Evolutionary conservation across 345 rosid genomes (phyloP), one percentile per base, ranked within the genome.

Genomic region (Eucalyptus marginata): DNA sequence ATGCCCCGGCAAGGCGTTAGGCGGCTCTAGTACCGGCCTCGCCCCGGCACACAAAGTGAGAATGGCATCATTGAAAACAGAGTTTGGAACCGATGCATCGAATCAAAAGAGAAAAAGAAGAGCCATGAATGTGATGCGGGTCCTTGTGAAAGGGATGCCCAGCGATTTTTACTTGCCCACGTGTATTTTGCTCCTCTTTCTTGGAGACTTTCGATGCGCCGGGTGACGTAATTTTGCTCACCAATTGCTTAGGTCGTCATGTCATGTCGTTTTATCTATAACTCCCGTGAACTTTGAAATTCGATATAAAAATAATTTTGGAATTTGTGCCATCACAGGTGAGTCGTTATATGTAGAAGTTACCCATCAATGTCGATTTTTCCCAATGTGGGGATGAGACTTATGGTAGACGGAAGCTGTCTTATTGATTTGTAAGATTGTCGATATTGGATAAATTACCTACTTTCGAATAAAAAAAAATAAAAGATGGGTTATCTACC

Each of bases 261-360:
- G 40, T 33, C 16, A 4, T n/a, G 76, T 15, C 76, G 29, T 56
- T 24, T n/a, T 64, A 8, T n/a, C 40, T n/a, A 8, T 56, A 14
- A 13, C 76, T 64, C 40, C 5, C 2, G 33, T n/a, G 40, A 15
- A 7, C 0, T n/a, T 4, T 4, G 10, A n/a, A 20, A 64, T 7
- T 14, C 18, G 5, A 15, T 4, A 4, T 20, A 33, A 64, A 64
- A 7, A 1, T 7, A 64, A 7, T 2, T 14, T n/a, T n/a, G 20
- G 3, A n/a, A 64, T 64, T 0, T 31, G 40, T 31, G 68, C 76
- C 36, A 14, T 8, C 76, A 2, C 36, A n/a, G 11, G 76, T 64
- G 76, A 1, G 62, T n/a, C 10, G 1, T 64, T 27, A n/a, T 64
- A 8, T 64, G 76, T 64, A 3, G 76, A 64, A 64, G n/a, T 64